Conservation (phyloP, 2,329 filamentous ascomycete species). For the Ascosphaera aggregata region DNA sequence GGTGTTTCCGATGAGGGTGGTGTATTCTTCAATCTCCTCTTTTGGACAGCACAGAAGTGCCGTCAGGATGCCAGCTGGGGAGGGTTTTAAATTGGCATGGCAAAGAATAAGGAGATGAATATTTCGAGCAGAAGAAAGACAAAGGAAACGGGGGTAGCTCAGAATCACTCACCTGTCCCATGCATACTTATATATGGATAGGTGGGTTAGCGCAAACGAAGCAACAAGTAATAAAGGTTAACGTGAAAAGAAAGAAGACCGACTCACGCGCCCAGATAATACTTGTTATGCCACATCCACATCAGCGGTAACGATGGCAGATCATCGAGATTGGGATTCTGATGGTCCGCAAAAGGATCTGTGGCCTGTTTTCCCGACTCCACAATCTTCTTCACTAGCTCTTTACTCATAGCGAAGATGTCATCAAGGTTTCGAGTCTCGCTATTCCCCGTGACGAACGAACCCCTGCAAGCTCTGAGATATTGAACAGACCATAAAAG, state of each 20-base stretch:
- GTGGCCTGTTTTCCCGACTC: conserved; percentile 13
- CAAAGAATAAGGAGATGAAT: not conserved
- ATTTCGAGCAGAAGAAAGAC: not conserved
- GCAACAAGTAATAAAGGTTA: conserved; percentile 8
- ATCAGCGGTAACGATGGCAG: conserved; percentile 16
- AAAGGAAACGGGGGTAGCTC: conserved; percentile 1
- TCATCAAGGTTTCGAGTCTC: not conserved
- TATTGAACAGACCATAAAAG: conserved; percentile 12
- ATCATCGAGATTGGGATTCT: conserved; percentile 8
- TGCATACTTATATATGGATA: conserved; percentile 6
- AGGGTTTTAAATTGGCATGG: not conserved
- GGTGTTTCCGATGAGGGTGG: conserved; percentile 13
- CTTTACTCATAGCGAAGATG: conserved; percentile 10
- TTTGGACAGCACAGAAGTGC: conserved; percentile 14
- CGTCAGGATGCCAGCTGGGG: conserved; percentile 15
- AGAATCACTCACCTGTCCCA: conserved; percentile 6
- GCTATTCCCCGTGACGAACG: not conserved
- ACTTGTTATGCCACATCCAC: conserved; percentile 17
- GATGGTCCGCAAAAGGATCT: conserved; percentile 9
- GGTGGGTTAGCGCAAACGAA: not conserved
- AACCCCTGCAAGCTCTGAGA: not conserved
- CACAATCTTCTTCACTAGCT: conserved; percentile 13
- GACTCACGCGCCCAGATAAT: conserved; percentile 17
- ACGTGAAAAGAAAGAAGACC: conserved; percentile 2
- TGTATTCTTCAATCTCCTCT: conserved; percentile 10